Evolutionary conservation across 352 stramenopile species (phyloP).

Genomic region (Globisporangium rhizosaccharum): DNA sequence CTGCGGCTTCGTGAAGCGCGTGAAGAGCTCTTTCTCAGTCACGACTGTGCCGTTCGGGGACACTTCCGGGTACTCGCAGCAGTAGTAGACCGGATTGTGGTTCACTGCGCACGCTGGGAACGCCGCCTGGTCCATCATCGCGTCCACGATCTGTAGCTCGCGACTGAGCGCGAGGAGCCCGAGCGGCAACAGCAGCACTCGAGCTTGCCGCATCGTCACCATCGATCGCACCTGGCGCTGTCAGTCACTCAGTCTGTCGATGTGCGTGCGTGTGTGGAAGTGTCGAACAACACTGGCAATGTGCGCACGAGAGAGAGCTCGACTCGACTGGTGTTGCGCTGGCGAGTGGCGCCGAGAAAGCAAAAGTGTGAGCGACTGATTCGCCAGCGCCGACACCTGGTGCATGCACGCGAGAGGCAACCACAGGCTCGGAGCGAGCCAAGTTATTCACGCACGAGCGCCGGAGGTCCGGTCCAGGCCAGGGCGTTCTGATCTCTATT

Average conservation of each 20-base stretch:
- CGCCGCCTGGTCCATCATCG: constrained; percentile 10
- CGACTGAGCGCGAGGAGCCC: background rate
- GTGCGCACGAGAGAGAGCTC: background rate
- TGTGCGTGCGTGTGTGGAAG: background rate
- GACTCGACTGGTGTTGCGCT: background rate
- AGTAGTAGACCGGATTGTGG: constrained; percentile 23
- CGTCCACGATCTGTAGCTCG: background rate
- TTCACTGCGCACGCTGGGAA: constrained; percentile 23
- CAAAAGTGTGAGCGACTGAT: background rate
- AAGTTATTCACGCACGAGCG: background rate
- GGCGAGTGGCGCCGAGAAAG: background rate
- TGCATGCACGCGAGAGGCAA: background rate
- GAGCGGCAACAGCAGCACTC: background rate
- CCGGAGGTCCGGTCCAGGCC: background rate
- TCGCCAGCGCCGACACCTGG: background rate
- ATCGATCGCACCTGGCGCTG: background rate
- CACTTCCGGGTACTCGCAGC: constrained; percentile 19
- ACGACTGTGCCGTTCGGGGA: background rate
- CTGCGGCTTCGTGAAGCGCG: constrained; percentile 17
- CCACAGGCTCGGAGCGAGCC: background rate
- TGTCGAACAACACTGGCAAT: background rate
- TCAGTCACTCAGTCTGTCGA: background rate
- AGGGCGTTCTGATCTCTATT: background rate
- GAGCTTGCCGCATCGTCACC: background rate
- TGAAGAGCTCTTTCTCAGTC: constrained; percentile 23